Percentiles rank a stretch among this genome's conserved stretches.
phyloP scores from a whole-genome alignment of 306 rosid genomes.

The Castanopsis chinensis region DNA sequence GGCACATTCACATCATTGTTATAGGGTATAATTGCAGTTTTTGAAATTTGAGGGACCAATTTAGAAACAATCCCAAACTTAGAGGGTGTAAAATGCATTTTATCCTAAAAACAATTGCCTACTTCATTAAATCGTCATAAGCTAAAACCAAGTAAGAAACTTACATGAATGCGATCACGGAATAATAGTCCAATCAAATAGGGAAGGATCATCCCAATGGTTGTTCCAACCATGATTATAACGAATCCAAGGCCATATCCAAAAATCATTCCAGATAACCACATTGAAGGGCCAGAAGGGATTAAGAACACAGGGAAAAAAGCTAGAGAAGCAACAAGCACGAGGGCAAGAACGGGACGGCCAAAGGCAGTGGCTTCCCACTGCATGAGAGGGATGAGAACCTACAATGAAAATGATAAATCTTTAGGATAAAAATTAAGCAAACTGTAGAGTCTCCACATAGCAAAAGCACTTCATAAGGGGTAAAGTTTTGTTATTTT shows the following conservation, averaged over 20 bases:
- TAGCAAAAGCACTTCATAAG: conserved; percentile 1
- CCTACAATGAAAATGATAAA: conserved; percentile 36
- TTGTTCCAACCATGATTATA: conserved; percentile 95
- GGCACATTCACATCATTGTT: too few species aligned
- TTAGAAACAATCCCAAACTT: too few species aligned
- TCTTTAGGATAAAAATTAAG: conserved; percentile 20
- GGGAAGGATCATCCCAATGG: conserved; percentile 96
- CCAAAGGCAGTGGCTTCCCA: conserved; percentile 99
- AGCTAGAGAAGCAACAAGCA: conserved; percentile 87
- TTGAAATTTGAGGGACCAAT: too few species aligned
- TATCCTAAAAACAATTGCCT: neutral
- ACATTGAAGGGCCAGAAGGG: conserved; percentile 99
- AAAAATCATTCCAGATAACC: conserved; percentile 99
- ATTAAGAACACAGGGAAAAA: conserved; percentile 79
- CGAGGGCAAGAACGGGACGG: conserved; percentile 85
- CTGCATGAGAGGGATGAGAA: conserved; percentile 77
- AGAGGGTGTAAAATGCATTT: too few species aligned
- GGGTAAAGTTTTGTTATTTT: neutral
- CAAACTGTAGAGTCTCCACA: conserved; percentile 12
- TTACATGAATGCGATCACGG: conserved; percentile 91
- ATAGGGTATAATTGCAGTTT: too few species aligned
- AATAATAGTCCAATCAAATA: conserved; percentile 77
- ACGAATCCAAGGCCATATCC: conserved; percentile 93
- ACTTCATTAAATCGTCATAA: neutral
- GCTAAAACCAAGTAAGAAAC: conserved; percentile 21